Conservation (phyloP, 805 yeast genomes). For the Cyberlindnera mississippiensis region DNA sequence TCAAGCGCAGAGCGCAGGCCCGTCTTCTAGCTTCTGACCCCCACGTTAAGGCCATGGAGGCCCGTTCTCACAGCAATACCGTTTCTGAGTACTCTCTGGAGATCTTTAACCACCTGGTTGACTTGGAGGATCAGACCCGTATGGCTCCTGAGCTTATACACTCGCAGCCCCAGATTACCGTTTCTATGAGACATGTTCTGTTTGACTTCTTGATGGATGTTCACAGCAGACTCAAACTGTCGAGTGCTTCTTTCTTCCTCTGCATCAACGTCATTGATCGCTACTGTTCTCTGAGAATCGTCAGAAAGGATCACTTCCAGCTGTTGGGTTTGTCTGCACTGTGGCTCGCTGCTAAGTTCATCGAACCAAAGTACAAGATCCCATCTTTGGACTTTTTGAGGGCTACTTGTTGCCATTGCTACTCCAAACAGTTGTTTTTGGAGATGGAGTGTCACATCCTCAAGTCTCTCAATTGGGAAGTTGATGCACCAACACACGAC, state of each 20-base stretch:
- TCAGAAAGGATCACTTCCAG: slow-evolving; percentile 79
- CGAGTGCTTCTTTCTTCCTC: slow-evolving; percentile 60
- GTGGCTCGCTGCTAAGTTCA: slow-evolving; percentile 84
- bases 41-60: slow-evolving; percentile 43
- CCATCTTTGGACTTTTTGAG: slow-evolving; percentile 50
- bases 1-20: slow-evolving; percentile 24
- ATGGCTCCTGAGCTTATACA: slow-evolving; percentile 28
- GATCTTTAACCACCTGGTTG: slow-evolving; percentile 32
- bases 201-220: slow-evolving; percentile 79
- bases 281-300: slow-evolving; percentile 77
- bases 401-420: slow-evolving; percentile 55
- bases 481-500: slow-evolving; percentile 60
- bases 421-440: slow-evolving; percentile 51
- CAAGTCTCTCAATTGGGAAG: slow-evolving; percentile 60
- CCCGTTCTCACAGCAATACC: slow-evolving; percentile 39
- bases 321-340: slow-evolving; percentile 80
- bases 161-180: slow-evolving; percentile 39
- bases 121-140: slow-evolving; percentile 30
- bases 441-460: slow-evolving; percentile 69
- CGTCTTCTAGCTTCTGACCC: slow-evolving; percentile 34
- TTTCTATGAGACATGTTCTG: slow-evolving; percentile 65
- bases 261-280: slow-evolving; percentile 76
- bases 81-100: slow-evolving; percentile 45
- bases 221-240: slow-evolving; percentile 58
- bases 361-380: slow-evolving; percentile 63